Base-by-base conservation (phyloP, 495 filamentous ascomycete genomes). In the Hypoxylon trugodes region DNA sequence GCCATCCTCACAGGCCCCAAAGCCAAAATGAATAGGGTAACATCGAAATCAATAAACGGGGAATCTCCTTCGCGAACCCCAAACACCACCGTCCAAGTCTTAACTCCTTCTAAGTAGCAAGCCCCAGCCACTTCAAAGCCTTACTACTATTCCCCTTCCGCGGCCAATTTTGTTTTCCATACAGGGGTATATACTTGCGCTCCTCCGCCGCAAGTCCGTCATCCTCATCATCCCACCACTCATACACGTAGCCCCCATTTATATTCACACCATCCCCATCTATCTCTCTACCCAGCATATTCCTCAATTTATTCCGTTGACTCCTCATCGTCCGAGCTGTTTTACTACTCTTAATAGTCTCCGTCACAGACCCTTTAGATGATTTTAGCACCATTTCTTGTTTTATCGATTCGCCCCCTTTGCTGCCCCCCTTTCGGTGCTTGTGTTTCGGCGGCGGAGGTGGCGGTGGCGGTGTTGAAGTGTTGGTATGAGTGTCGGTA, bases 61-160 rank as follows among this genome's bases (percentile, higher is more conserved):
- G n/a, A n/a, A n/a, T n/a, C n/a, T n/a, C n/a, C n/a, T n/a, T n/a
- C n/a, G 18, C 19, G 6, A 28, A 18, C 10, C 1, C 0, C 6
- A n/a, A n/a, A n/a, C n/a, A n/a, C n/a, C n/a, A n/a, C n/a, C n/a
- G n/a, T n/a, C n/a, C n/a, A n/a, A n/a, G n/a, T n/a, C n/a, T n/a
- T n/a, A n/a, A n/a, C n/a, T n/a, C n/a, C n/a, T n/a, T n/a, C 15
- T 33, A 60, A 1, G 35, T 66, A 21, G 71, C 53, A 8, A 77
- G 65, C n/a, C 74, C 74, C 1, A 76, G 61, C 65, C 71, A 76
- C 56, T 73, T 74, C 18, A 76, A 61, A 26, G 74, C 74, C 52
- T 76, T 76, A 5, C 67, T 65, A 32, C 68, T 72, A 25, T 59
- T 73, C 6, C 63, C 65, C 55, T 72, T 73, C 16, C 63, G 68